phyloP scores from a whole-genome alignment of 768 basidiomycete species.

The Tulasnella sp. region DNA sequence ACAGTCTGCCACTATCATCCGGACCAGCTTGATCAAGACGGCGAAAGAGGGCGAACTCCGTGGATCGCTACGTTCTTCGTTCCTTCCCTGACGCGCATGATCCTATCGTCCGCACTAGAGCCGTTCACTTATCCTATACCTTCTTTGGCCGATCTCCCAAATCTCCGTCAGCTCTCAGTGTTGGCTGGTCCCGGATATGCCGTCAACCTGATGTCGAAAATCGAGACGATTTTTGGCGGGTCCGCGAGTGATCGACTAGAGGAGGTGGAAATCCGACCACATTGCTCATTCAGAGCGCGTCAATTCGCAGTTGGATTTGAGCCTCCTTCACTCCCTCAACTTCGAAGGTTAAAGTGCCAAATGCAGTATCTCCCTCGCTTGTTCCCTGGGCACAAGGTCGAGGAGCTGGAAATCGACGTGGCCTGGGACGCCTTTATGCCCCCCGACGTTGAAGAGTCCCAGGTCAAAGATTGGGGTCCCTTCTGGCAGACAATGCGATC shows the following conservation, averaged over 20 bases:
- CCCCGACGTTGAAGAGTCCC: neutral
- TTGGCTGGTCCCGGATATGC: too few relatives aligned
- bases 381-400: neutral
- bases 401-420: neutral
- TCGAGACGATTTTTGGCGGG: neutral
- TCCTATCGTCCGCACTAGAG: neutral
- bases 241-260: neutral
- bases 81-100: neutral
- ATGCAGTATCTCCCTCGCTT: neutral
- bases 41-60: too few relatives aligned
- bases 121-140: neutral
- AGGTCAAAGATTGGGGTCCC: neutral
- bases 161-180: neutral
- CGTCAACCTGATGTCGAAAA: neutral
- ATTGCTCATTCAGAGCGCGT: too few relatives aligned
- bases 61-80: neutral
- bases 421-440: neutral
- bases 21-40: too few relatives aligned
- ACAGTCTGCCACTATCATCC: neutral
- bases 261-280: neutral
- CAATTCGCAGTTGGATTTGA: neutral
- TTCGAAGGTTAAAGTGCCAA: neutral
- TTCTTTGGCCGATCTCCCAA: neutral
- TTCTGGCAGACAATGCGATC: neutral
- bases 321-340: neutral